Conservation (phyloP, 192 early-diverging fungal species). For the Piromyces finnis region DNA sequence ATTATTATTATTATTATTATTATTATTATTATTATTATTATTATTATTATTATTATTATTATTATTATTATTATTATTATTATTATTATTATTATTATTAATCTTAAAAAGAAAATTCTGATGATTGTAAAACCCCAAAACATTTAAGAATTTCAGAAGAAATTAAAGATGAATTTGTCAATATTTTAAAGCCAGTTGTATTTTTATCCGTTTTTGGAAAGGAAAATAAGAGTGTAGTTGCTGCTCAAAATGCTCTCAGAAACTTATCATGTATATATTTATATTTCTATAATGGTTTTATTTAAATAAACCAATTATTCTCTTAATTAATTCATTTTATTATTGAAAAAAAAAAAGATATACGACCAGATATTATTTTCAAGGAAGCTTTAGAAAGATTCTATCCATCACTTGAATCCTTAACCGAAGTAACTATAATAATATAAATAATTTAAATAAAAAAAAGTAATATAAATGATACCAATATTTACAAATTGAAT, state of each 20-base stretch:
- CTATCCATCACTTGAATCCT: slow-evolving; percentile 68
- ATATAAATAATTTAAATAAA: background rate
- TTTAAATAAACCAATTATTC: no score
- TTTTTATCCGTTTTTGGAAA: slow-evolving; percentile 60
- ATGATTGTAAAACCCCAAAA: slow-evolving; percentile 42
- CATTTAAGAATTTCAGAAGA: slow-evolving; percentile 33
- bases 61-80: no score
- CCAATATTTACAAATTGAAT: background rate
- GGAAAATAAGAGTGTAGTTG: slow-evolving; percentile 35
- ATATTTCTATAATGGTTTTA: no score
- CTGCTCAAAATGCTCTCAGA: slow-evolving; percentile 42
- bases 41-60: no score
- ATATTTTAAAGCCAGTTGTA: slow-evolving; percentile 31
- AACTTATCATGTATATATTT: slow-evolving; percentile 49
- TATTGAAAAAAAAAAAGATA: no score
- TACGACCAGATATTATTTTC: slow-evolving; percentile 55
- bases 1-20: no score
- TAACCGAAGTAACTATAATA: slow-evolving; percentile 38
- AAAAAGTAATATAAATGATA: background rate
- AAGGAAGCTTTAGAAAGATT: slow-evolving; percentile 64
- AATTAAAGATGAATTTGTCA: slow-evolving; percentile 38
- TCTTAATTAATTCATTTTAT: no score
- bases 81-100: no score
- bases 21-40: no score
- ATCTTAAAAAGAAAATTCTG: slow-evolving; percentile 33